Evolutionary conservation across 768 basidiomycete species (phyloP), one percentile per base, ranked within the genome.

Genomic region (Russula earlei): DNA sequence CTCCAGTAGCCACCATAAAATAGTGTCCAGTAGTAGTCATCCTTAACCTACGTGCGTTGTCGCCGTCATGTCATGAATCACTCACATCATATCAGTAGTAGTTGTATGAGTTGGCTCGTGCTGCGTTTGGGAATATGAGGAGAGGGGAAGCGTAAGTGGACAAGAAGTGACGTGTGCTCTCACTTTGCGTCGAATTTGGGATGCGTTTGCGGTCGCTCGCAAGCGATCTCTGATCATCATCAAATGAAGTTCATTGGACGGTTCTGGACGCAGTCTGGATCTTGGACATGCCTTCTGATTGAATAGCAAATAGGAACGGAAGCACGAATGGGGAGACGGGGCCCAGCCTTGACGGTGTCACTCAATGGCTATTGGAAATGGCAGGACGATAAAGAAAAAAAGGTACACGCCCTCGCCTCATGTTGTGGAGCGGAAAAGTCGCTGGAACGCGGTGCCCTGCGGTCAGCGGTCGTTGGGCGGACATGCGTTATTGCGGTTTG

Each of bases 341-440:
- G 45, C 20, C 45, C 29, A 46, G 46, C 33, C 40, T 38, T 38
- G 38, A 38, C 38, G 45, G 4, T 36, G 34, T 27, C 17, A 14
- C 12, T 22, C 34, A 29, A 46, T 22, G 36, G 14, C 14, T 14
- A 37, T 14, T 5, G 36, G 10, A 15, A 15, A 36, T 36, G 34
- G 14, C 12, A 37, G 34, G 6, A n/a, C n/a, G 34, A n/a, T 27
- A 42, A 12, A 19, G 41, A 20, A 25, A 24, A 47, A 55, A 55
- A 55, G 45, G 47, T 55, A 48, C 54, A 55, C 53, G 54, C 47
- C 46, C 46, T n/a, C 2, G 52, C 52, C 56, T 53, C 56, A 46
- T 58, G 56, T 43, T 58, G 56, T 58, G 56, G 56, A 58, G 56
- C 56, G 52, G 56, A 58, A 58, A 58, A 22, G 34, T 58, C 56